These are phyloP conservation scores for Cephalotrichum gorgonifer DNA, from an alignment of 2,329 filamentous ascomycete species.

Conservation along the genomic window DNA sequence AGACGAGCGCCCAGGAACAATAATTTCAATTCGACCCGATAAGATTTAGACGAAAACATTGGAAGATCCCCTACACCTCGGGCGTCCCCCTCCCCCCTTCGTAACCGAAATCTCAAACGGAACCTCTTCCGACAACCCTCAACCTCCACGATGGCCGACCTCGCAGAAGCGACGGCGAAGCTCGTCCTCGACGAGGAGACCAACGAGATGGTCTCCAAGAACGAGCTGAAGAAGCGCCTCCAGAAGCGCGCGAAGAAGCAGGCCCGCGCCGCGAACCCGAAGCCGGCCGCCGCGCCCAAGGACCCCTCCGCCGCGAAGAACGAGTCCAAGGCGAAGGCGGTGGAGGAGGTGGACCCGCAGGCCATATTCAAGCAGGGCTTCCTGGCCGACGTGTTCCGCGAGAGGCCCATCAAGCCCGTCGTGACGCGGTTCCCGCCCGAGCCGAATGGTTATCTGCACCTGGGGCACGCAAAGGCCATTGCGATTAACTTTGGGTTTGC, in stretches of 20 bases:
- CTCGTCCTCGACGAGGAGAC: constrained; percentile 53
- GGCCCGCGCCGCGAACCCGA: constrained; percentile 25
- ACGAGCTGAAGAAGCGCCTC: constrained; percentile 50
- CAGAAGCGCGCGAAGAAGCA: constrained; percentile 50
- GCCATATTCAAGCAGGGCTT: constrained; percentile 76
- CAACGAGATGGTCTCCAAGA: constrained; percentile 56
- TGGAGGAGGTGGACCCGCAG: constrained; percentile 36
- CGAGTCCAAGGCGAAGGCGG: constrained; percentile 14
- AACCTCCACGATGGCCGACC: neutral
- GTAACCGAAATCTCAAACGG: too few species aligned
- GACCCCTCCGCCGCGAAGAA: constrained; percentile 24
- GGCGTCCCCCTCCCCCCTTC: too few species aligned
- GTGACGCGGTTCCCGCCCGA: constrained; percentile 72
- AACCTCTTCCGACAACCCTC: too few species aligned
- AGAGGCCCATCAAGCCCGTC: constrained; percentile 50
- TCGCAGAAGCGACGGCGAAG: constrained; percentile 33
- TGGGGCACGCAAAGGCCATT: constrained; percentile 93
- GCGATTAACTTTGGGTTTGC: constrained; percentile 96
- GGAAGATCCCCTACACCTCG: too few species aligned
- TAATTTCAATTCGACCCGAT: too few species aligned
- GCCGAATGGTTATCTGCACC: constrained; percentile 88
- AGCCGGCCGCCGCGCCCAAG: constrained; percentile 24
- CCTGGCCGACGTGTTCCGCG: constrained; percentile 60
- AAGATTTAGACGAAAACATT: too few species aligned
- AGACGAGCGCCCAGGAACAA: too few species aligned